Percentiles rank a stretch among this genome's conserved stretches.
Evolutionary conservation across 768 basidiomycete genomes (phyloP).

Genomic region (Leccinum fibrillosum): DNA sequence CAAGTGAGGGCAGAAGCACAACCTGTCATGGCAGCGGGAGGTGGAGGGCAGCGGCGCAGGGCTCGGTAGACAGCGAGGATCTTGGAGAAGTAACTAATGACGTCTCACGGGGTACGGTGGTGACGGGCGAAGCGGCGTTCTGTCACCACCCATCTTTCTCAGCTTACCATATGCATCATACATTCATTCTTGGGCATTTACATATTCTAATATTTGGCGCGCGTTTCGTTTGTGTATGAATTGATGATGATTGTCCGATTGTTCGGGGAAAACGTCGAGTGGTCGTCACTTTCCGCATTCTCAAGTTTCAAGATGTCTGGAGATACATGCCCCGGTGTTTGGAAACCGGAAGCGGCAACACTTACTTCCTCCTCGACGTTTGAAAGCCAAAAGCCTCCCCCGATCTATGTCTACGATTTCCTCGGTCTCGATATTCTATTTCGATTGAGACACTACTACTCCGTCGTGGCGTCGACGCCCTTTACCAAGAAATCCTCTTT

Average conservation of each 20-base stretch:
- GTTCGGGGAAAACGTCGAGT: not conserved
- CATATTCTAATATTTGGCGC: not conserved
- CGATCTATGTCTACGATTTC: not conserved
- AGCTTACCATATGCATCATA: not conserved
- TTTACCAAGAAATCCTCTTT: conserved; percentile 21
- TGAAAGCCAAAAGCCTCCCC: not conserved
- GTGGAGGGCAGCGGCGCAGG: conserved; percentile 8
- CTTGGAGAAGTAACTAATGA: not conserved
- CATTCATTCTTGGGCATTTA: not conserved
- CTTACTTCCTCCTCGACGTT: not conserved
- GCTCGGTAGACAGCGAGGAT: not conserved
- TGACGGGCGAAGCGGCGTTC: not conserved
- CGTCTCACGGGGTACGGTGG: not conserved
- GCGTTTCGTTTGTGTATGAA: not conserved
- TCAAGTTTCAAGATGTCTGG: not conserved
- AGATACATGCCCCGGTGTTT: not conserved
- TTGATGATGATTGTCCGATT: not conserved
- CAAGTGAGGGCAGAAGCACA: not conserved
- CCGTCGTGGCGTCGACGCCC: not conserved
- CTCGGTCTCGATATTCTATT: not conserved
- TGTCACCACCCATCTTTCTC: not conserved
- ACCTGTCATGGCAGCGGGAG: conserved; percentile 2
- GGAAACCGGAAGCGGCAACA: not conserved
- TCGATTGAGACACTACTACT: not conserved
- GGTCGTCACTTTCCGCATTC: not conserved